Base-by-base conservation (phyloP, 352 stramenopile species). In the Globisporangium lucens region DNA sequence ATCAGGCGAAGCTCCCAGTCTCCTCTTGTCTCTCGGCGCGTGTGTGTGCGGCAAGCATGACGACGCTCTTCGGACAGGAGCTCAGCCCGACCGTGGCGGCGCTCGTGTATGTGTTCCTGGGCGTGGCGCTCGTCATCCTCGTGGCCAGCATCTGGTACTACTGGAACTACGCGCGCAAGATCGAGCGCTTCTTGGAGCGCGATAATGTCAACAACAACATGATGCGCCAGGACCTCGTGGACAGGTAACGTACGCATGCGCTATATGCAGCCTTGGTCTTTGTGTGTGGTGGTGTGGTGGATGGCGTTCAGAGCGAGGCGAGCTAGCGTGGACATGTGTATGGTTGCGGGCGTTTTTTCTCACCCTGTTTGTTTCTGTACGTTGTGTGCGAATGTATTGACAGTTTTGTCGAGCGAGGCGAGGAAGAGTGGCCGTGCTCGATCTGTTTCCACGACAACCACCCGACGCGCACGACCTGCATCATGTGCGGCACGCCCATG, bases 361-460 rank as follows among this genome's bases (percentile, higher is more conserved):
- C 17, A 51, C 43, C 6, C 6, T 38, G 60, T n/a, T 65, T 49
- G 13, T 66, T 13, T 59, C 3, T 43, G 8, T 65, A 17, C 30
- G 33, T 62, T 17, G 12, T 70, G 30, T 72, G 22, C 20, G 30
- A 30, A 22, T 57, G 20, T 65, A 6, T 62, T 1, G 52, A 12
- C 56, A 78, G 78, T 62, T 95, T 95, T 63, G 67, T 95, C 6
- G 79, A 89, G 70, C 85, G 85, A 53, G 87, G 87, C 9, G 82
- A 94, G 60, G 73, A 92, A 60, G 85, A 92, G 58, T 95, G 87
- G 87, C 85, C 85, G 24, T 95, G 85, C 72, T 93, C 87, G 24
- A 95, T 95, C 56, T 95, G 87, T 68, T 95, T 93, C 75, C 87
- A 95, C 73, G 84, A 93, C 67, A 94, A 95, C 75, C 87, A 95